Evolutionary conservation across 148 eudicot genomes (phyloP), one percentile per base, ranked within the genome.

Genomic region (Vaccinium darrowii): DNA sequence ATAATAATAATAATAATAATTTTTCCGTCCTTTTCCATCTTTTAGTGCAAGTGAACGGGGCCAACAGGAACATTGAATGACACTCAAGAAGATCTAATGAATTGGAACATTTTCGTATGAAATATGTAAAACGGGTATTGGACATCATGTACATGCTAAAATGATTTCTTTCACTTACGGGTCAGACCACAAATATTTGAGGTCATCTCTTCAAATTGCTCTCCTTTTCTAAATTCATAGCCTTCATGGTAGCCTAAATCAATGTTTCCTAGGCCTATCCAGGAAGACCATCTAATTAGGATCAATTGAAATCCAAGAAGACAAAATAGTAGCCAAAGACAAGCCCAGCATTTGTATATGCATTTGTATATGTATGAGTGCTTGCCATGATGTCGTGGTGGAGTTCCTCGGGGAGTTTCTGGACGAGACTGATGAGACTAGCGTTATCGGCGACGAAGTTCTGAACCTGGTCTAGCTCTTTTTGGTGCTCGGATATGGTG

Each of bases 321-420:
- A 43, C 47, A 43, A 5, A 43, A 43, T 43, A 43, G 47, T 0
- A 43, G 7, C 47, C 47, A 43, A 43, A 43, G 47, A 43, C 47
- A 43, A 43, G 6, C 5, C 47, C 47, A 19, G 12, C 16, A 62
- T 33, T 33, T 36, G 1, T 23, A 16, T 47, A 30, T n/a, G 54
- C 30, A 65, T n/a, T n/a, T 15, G 11, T 0, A 30, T 54, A 82
- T 49, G 75, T 7, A n/a, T 18, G 33, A 1, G 36, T 21, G 12
- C 50, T 78, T 75, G 88, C 99, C 98, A 94, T 94, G 65, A 97
- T 92, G 16, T 90, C 82, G 87, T 95, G 98, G 65, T 95, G 95
- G 52, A 95, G 94, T 62, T 95, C 92, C 2, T 94, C 95, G n/a
- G 98, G 99, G 50, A 95, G 95, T 78, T 90, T 91, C 62, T 92